Evolutionary conservation across 192 early-diverging fungal species (phyloP), one percentile per base, ranked within the genome.

Genomic region (Backusella australiensis): DNA sequence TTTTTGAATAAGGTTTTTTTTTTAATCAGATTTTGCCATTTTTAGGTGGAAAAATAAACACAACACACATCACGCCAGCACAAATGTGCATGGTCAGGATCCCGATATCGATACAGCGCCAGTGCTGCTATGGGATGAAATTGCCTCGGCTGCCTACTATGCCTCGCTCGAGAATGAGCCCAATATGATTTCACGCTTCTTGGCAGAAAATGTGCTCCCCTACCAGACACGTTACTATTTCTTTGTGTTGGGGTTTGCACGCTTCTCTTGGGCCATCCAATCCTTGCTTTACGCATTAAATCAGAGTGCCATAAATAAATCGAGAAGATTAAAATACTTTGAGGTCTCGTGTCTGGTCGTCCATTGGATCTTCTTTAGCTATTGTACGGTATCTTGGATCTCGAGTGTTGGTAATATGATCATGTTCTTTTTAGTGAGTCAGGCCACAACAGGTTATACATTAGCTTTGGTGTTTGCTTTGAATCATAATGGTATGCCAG

Each of bases 31-130:
- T 59, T 42, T 71, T 59, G 23, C 44, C 56, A 59, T 68, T 72
- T 66, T 72, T 68, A 86, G 85, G 90, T 95, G 94, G 93, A 95
- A 95, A 82, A 86, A 94, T 83, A 95, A 95, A 85, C 94, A 94
- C 86, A 92, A 91, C 86, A 94, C 93, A 21, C 94, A 96, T 79
- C 94, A 96, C 80, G 89, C 86, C 8, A 86, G 88, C 6, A 91
- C 94, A 75, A 96, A 96, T 80, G 87, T 96, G 65, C 91, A 93
- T 78, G 82, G 82, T n/a, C 86, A 90, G 36, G 94, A 96, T 88
- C 94, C 94, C 52, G 94, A 96, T 81, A 96, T 96, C 74, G 87
- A 91, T 81, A 96, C 94, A 17, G 86, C 92, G 79, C 94, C 93
- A 34, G 80, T 93, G 26, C 84, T 96, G 49, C 89, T 91, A 67